Percentiles rank a stretch among this genome's conserved stretches.
phyloP scores from a whole-genome alignment of 306 rosid species.

The Cicer bijugum region DNA sequence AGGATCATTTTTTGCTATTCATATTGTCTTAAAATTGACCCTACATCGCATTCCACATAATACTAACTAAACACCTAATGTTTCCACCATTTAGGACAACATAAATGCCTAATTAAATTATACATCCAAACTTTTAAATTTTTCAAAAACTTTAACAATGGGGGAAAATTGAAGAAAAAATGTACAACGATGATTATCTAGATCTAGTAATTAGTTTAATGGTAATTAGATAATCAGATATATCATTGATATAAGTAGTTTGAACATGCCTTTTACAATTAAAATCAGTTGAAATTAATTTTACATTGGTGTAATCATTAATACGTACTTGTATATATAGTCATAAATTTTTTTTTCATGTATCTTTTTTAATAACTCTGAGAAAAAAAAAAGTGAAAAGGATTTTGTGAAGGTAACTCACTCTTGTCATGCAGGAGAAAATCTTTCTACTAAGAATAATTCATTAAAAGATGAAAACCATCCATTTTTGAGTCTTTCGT shows the following conservation, averaged over 20 bases:
- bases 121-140: conserved; percentile 31
- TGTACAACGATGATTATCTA: conserved; percentile 24
- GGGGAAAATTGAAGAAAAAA: background rate
- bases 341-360: background rate
- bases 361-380: background rate
- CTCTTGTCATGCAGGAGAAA: conserved; percentile 11
- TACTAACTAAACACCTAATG: conserved; percentile 53
- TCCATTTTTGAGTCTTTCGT: background rate
- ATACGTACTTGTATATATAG: conserved; percentile 4
- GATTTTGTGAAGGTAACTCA: background rate
- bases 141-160: conserved; percentile 10
- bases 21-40: conserved; percentile 50
- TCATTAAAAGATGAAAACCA: conserved; percentile 17
- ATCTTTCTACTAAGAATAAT: background rate
- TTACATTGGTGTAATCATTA: conserved; percentile 19
- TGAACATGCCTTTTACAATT: background rate
- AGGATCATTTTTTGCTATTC: conserved; percentile 31
- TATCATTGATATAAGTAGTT: conserved; percentile 19
- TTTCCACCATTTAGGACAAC: conserved; percentile 51
- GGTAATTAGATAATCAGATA: conserved; percentile 40
- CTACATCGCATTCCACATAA: conserved; percentile 63
- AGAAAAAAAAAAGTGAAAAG: background rate
- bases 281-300: background rate
- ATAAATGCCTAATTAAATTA: conserved; percentile 33
- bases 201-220: conserved; percentile 11